Percentiles rank a stretch among this genome's conserved stretches.
These are phyloP conservation scores for Globisporangium echinulatum DNA, from an alignment of 352 stramenopile species.

Conservation along the genomic window DNA sequence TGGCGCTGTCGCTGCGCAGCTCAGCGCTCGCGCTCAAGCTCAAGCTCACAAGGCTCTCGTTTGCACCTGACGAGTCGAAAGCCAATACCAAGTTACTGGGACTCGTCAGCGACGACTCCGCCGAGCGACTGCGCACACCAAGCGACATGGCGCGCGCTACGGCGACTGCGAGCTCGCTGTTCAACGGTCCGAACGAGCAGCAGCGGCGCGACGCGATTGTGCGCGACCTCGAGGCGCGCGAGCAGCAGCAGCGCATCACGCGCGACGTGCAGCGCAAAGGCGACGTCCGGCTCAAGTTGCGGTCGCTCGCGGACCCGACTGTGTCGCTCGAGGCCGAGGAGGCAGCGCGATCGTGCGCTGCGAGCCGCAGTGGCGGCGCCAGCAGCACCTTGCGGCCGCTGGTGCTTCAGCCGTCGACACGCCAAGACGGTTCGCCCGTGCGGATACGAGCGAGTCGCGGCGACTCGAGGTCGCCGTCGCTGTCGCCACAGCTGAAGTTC, in stretches of 20 bases:
- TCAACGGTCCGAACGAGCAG: conserved; percentile 27
- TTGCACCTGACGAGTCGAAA: conserved; percentile 1
- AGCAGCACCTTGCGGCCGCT: background rate
- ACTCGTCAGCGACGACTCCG: too few relatives aligned
- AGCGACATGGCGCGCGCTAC: background rate
- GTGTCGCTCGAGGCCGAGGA: conserved; percentile 49
- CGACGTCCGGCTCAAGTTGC: conserved; percentile 35
- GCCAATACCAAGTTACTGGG: too few relatives aligned
- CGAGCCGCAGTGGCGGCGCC: background rate
- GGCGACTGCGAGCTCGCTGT: conserved; percentile 1
- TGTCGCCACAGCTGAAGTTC: background rate
- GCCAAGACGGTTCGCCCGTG: background rate
- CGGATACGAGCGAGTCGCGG: too few relatives aligned
- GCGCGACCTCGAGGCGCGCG: conserved; percentile 35
- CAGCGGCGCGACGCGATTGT: conserved; percentile 37
- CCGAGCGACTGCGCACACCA: too few relatives aligned
- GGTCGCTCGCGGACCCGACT: conserved; percentile 38
- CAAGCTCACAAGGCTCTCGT: conserved; percentile 23
- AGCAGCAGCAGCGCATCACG: conserved; percentile 24
- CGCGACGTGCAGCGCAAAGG: conserved; percentile 30
- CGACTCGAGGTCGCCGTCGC: background rate
- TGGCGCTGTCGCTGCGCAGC: conserved; percentile 14
- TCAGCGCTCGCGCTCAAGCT: conserved; percentile 24
- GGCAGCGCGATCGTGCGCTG: conserved; percentile 2
- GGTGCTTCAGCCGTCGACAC: conserved; percentile 9